Evolutionary conservation across 1,139 yeast genomes (phyloP), one percentile per base, ranked within the genome.

Genomic region (Spathaspora sp.): DNA sequence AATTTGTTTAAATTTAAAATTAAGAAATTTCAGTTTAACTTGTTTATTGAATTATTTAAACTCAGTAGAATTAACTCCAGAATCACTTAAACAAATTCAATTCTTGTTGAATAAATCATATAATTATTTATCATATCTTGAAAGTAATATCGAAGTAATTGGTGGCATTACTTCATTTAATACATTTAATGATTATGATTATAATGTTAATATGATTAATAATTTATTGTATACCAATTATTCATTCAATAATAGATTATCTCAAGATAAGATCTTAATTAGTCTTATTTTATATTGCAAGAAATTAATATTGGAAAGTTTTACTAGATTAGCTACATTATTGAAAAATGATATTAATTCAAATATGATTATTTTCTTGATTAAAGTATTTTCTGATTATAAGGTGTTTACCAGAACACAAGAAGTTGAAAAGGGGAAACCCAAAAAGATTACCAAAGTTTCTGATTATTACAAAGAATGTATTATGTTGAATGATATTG

Each of bases 61-160:
- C 36, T 63, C 70, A 0, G 74, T 71, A 15, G 72, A 71, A 7
- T 58, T 70, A 38, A 64, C 76, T 0, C 77, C 78, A 0, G 79
- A 74, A 45, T 63, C 72, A 7, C 63, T 70, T 43, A 73, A 72
- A 53, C 79, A 72, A 47, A 58, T 74, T 26, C 78, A 71, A 46
- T 72, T 72, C 47, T 63, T 74, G 41, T 60, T 75, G 47, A 65
- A 74, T 2, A 75, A 74, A 49, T 64, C 79, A 0, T 72, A 69
- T 54, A 73, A 72, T 50, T 74, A 74, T 47, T 55, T 74, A 46
- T 67, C 73, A 2, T 71, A 66, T 46, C 61, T 74, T 51, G 79
- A 74, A 52, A 73, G 68, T 43, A 67, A 65, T 47, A 56, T 68
- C 44, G 74, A 68, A n/a, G 52, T 52, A 0, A 60, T 73, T 18